phyloP scores from a whole-genome alignment of 257 asterid species.

The Buddleja alternifolia region DNA sequence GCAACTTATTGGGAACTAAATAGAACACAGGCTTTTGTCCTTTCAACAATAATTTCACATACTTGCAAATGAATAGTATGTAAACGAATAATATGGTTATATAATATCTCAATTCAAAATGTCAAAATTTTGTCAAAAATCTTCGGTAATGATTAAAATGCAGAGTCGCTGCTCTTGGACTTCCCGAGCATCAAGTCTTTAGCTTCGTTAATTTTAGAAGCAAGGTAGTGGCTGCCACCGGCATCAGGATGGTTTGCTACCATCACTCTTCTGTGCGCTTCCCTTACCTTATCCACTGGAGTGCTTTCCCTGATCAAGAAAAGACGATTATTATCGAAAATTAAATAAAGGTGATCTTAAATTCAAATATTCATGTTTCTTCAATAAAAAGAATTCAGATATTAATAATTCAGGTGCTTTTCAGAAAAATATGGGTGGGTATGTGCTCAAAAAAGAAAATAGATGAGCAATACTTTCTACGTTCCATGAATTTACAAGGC shows the following conservation, averaged over 20 bases:
- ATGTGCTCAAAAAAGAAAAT: neutral
- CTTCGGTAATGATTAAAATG: constrained; percentile 46
- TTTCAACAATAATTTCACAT: constrained; percentile 21
- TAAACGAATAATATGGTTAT: too few species aligned
- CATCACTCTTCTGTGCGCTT: constrained; percentile 93
- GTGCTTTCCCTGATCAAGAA: constrained; percentile 63
- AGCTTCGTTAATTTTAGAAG: constrained; percentile 89
- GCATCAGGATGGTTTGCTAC: constrained; percentile 97
- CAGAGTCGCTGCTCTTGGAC: constrained; percentile 62
- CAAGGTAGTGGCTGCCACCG: constrained; percentile 93
- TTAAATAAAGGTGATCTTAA: neutral
- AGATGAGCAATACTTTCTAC: neutral
- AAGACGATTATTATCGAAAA: neutral
- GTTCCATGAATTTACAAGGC: neutral
- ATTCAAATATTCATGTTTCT: neutral
- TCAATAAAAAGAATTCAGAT: too few species aligned
- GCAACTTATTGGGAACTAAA: neutral
- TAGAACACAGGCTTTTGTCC: neutral
- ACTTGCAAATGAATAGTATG: neutral
- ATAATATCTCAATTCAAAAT: neutral
- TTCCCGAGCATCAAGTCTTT: constrained; percentile 79
- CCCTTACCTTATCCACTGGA: constrained; percentile 72
- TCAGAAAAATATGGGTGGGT: neutral
- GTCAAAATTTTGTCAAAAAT: constrained; percentile 29
- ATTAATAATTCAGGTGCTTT: neutral